Conservation (phyloP, 768 basidiomycete species). For the Tephrocybe sp. region DNA sequence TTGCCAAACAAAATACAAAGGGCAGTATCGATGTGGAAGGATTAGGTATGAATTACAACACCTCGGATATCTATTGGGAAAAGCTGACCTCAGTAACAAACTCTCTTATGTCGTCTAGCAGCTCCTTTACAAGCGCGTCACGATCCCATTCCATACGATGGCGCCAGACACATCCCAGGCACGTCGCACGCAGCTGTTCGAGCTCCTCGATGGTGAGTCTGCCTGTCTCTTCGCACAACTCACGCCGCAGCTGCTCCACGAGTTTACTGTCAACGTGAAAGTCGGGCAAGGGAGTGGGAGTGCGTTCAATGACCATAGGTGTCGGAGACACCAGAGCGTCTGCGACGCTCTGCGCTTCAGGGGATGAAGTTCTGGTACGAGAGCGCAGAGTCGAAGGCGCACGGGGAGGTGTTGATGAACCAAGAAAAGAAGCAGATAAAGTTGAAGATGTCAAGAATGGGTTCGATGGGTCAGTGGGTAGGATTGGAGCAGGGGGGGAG, state of each 20-base stretch:
- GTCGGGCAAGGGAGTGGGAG: slow-evolving; percentile 73
- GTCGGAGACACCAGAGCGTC: slow-evolving; percentile 17
- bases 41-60: neutral
- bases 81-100: slow-evolving; percentile 65
- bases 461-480: slow-evolving; percentile 18
- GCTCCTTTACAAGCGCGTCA: slow-evolving; percentile 56
- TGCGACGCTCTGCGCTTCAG: slow-evolving; percentile 12
- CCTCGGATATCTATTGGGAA: slow-evolving; percentile 10
- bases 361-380: slow-evolving; percentile 18
- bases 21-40: too few species aligned
- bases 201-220: slow-evolving; percentile 82
- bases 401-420: slow-evolving; percentile 21
- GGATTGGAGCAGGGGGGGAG: slow-evolving; percentile 4
- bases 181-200: slow-evolving; percentile 89
- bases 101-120: slow-evolving; percentile 54
- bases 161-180: slow-evolving; percentile 81
- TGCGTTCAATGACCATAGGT: slow-evolving; percentile 55
- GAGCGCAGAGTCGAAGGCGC: slow-evolving; percentile 16
- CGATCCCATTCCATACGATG: slow-evolving; percentile 85
- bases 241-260: slow-evolving; percentile 47
- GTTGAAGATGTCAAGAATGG: slow-evolving; percentile 17
- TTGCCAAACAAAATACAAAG: too few species aligned
- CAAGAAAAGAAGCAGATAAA: slow-evolving; percentile 14
- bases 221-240: slow-evolving; percentile 55
- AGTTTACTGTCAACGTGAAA: slow-evolving; percentile 63